Base-by-base conservation (phyloP, 2,329 filamentous ascomycete genomes). In the Curvularia sp. region DNA sequence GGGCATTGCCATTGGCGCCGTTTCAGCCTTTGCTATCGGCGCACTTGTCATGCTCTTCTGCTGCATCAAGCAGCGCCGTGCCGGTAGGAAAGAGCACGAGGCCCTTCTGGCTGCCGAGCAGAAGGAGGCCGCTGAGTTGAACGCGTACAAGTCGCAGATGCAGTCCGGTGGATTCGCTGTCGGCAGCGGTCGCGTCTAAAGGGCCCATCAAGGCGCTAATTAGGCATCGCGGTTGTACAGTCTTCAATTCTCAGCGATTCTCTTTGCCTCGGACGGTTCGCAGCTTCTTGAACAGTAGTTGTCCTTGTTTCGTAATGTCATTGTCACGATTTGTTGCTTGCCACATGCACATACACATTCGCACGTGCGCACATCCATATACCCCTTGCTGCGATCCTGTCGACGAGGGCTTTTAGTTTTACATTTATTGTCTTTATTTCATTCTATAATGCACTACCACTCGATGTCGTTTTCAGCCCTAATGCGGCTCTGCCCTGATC, bases 41-140 rank as follows among this genome's bases (percentile, higher is more conserved):
- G 47, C 66, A n/a, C 58, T 58, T 43, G 55, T 72, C 50, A 61
- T 77, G 53, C 39, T 68, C 31, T 76, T 77, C 66, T 78, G 65
- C 69, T 78, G 74, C 70, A 67, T 78, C 67, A 75, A 75, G 66
- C 74, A 77, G 62, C 73, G 75, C 46, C 75, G 75, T 49, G 72
- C 69, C 2, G 77, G 77, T 42, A 70, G 66, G 52, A 67, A 61
- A 24, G 77, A 78, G 52, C 68, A 70, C 52, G 69, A 69, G 26
- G 70, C 70, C 3, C 67, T 72, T 33, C 61, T 75, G n/a, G 75
- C 75, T 1, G 58, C 67, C 47, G 64, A 74, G 60, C 62, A 75
- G 57, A 77, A 77, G 64, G 76, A 78, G 59, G 70, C 72, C n/a
- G 69, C 72, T 13, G 74, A 77, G 55, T 67, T 75, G 47, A 64